phyloP scores from a whole-genome alignment of 495 filamentous ascomycete species.

The Bacidia rubella region DNA sequence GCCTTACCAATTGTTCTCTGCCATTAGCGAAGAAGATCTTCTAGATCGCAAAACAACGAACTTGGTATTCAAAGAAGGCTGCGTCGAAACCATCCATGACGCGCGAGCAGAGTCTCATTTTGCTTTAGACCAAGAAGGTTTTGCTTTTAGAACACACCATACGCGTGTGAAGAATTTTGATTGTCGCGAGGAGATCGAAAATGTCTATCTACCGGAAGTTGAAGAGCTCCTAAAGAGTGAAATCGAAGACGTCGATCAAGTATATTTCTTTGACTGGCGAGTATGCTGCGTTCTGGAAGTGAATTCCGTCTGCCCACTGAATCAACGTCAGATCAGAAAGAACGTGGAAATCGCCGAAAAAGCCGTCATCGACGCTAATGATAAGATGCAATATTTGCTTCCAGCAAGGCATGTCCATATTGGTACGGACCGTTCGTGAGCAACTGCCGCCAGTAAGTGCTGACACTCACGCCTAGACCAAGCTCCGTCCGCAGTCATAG shows the following conservation, averaged over 20 bases:
- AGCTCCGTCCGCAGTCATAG: constrained; percentile 12
- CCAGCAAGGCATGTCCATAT: constrained; percentile 17
- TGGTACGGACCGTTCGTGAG: too few species aligned
- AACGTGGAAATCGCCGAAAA: constrained; percentile 10
- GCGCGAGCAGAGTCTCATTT: constrained; percentile 22
- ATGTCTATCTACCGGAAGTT: constrained; percentile 18
- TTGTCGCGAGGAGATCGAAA: constrained; percentile 8
- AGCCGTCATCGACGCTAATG: constrained; percentile 11
- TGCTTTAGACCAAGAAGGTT: constrained; percentile 9
- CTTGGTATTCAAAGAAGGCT: constrained; percentile 19
- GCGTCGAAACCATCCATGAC: constrained; percentile 36
- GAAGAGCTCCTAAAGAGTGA: constrained; percentile 15
- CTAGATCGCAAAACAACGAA: constrained; percentile 1
- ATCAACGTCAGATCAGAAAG: constrained; percentile 6
- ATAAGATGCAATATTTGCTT: constrained; percentile 8
- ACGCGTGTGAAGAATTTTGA: not conserved
- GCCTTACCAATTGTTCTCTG: constrained; percentile 14
- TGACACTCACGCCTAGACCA: constrained; percentile 11
- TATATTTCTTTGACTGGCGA: constrained; percentile 24
- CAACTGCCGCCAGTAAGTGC: too few species aligned
- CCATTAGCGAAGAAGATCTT: not conserved
- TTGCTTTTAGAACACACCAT: not conserved
- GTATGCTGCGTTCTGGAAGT: constrained; percentile 11
- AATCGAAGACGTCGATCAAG: constrained; percentile 16
- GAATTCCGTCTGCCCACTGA: not conserved